Conservation (phyloP, 2,329 filamentous ascomycete species). For the Pseudophaeomoniella oleicola region DNA sequence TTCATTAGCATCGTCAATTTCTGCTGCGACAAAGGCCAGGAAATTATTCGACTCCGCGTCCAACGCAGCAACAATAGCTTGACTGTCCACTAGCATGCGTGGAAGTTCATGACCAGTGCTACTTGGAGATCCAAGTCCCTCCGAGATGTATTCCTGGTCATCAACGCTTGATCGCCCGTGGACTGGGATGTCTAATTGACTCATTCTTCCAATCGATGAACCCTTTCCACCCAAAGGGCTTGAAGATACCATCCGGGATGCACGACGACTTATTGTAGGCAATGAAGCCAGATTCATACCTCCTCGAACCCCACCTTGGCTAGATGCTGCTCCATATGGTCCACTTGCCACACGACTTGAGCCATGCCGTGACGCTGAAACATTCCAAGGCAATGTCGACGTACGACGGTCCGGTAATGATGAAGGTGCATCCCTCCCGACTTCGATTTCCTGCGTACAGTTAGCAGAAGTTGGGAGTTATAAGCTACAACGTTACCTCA, state of each 20-base stretch:
- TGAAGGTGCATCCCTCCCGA: conserved; percentile 34
- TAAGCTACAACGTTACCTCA: conserved; percentile 13
- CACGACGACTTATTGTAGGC: conserved; percentile 22
- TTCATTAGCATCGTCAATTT: conserved; percentile 18
- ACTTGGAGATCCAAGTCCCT: neutral
- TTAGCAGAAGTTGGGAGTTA: conserved; percentile 2
- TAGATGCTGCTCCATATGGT: conserved; percentile 17
- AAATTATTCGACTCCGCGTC: conserved; percentile 50
- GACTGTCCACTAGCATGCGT: conserved; percentile 5
- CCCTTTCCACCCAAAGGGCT: conserved; percentile 46
- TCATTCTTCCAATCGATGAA: conserved; percentile 11
- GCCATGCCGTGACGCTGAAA: conserved; percentile 38
- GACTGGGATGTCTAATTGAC: conserved; percentile 2
- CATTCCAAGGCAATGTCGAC: conserved; percentile 56
- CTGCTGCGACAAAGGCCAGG: conserved; percentile 40
- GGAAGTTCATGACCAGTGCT: neutral
- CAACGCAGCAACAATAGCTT: conserved; percentile 32
- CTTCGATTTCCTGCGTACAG: conserved; percentile 2
- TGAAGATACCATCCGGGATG: conserved; percentile 40
- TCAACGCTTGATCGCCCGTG: neutral
- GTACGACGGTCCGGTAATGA: conserved; percentile 54
- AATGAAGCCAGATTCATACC: conserved; percentile 10
- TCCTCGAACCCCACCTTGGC: conserved; percentile 16
- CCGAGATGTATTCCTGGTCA: neutral
- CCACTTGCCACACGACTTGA: conserved; percentile 20